Evolutionary conservation across 345 rosid species (phyloP), one percentile per base, ranked within the genome.

Genomic region (Gossypioides kirkii): DNA sequence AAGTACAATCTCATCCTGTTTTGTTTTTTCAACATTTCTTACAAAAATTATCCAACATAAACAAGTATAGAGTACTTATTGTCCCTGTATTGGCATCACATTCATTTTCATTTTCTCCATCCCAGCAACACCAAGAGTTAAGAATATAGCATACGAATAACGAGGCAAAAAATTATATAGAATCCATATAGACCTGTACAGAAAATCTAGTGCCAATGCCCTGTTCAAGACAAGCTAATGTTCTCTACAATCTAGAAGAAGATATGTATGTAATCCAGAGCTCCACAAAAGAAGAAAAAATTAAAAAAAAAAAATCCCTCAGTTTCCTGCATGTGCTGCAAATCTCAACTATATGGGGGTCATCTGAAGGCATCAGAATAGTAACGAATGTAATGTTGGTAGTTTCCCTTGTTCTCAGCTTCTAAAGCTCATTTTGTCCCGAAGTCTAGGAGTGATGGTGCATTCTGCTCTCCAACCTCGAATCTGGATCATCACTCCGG

Each of bases 401-500:
- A 52, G 67, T 38, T 58, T 72, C 36, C 38, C 45, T 69, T 20
- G 43, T 54, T 42, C 8, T 46, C 22, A 45, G 53, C 61, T 73
- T 69, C 68, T 79, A 71, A 36, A 69, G 20, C 62, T 59, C 17
- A 18, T 42, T 46, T 72, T 45, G 22, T 43, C 10, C 46, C 71
- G 47, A 45, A 11, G 61, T 42, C 80, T 73, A 73, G 1, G 32
- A 32, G 58, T 26, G 72, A 55, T 64, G 36, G 14, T 58, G 62
- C 36, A 58, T 58, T 23, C 38, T 25, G 17, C 38, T 56, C n/a
- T 74, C 77, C 66, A 74, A 74, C 77, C 75, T 79, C 18, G 61
- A 63, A 66, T 75, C 82, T 14, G 80, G 79, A 74, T 79, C 81
- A 5, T 89, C 89, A 54, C 84, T 84, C 72, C 41, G 83, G 74